Percentiles rank a stretch among this genome's conserved stretches.
These are phyloP conservation scores for Dittrichia graveolens DNA, from an alignment of 129 eudicot species.

Conservation along the genomic window DNA sequence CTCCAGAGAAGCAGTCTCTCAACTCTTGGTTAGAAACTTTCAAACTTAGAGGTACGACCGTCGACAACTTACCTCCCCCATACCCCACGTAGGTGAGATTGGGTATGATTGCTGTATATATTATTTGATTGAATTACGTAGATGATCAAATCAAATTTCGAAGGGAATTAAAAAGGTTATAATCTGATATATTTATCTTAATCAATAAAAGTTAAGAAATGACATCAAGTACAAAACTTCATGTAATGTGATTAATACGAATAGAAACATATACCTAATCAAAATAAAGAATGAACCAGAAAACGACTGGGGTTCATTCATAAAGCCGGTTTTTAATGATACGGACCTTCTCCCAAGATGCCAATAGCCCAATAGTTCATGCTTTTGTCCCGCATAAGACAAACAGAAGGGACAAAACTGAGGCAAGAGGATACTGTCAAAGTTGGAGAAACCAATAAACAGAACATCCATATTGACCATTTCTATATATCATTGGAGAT, in stretches of 20 bases:
- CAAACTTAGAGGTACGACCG: too few species aligned
- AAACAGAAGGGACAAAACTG: constrained; percentile 21
- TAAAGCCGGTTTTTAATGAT: constrained; percentile 10
- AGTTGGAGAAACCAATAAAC: constrained; percentile 32
- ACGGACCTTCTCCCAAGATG: not conserved
- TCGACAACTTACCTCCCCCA: too few species aligned
- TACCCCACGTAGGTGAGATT: too few species aligned
- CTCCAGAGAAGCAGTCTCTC: too few species aligned
- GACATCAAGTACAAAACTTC: not conserved
- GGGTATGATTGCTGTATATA: too few species aligned
- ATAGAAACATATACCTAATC: too few species aligned
- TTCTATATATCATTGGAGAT: constrained; percentile 15
- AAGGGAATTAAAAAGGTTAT: not conserved
- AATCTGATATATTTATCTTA: not conserved
- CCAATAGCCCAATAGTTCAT: not conserved
- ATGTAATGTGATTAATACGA: not conserved
- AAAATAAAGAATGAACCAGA: not conserved
- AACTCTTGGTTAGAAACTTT: too few species aligned
- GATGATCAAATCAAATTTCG: not conserved
- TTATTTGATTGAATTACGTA: too few species aligned
- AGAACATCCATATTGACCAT: constrained; percentile 4
- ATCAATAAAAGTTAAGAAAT: not conserved
- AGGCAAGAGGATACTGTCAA: constrained; percentile 26
- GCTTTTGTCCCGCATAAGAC: constrained; percentile 11
- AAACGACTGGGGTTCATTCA: not conserved